phyloP scores from a whole-genome alignment of 768 basidiomycete species.

The Calocera viscosa region DNA sequence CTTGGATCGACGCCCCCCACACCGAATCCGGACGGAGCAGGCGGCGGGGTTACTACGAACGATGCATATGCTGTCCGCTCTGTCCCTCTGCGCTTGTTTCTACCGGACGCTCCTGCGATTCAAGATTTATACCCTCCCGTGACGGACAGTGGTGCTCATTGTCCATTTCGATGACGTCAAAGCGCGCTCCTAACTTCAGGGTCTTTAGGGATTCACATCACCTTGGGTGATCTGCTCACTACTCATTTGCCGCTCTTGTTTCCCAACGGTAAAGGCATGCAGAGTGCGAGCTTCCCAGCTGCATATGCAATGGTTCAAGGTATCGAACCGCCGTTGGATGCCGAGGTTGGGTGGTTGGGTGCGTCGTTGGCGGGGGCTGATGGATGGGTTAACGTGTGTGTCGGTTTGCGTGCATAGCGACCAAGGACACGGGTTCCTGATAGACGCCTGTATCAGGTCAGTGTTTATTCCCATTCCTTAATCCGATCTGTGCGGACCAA shows the following conservation, averaged over 20 bases:
- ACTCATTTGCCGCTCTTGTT: conserved; percentile 68
- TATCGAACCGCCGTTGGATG: conserved; percentile 63
- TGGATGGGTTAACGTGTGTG: conserved; percentile 86
- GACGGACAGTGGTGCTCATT: conserved; percentile 51
- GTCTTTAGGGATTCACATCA: conserved; percentile 51
- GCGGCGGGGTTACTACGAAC: conserved; percentile 54
- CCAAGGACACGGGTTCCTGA: neutral
- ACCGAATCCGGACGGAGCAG: conserved; percentile 40
- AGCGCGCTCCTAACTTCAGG: neutral
- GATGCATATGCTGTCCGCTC: conserved; percentile 78
- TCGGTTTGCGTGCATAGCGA: conserved; percentile 37
- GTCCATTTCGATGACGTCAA: no score
- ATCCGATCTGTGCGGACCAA: no score
- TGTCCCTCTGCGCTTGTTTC: conserved; percentile 77
- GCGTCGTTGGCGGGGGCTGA: conserved; percentile 85
- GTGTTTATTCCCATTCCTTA: no score
- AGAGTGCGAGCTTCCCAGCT: conserved; percentile 29
- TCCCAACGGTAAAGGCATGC: conserved; percentile 34
- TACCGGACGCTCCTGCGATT: conserved; percentile 79
- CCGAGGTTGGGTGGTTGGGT: conserved; percentile 91
- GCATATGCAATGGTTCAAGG: conserved; percentile 80
- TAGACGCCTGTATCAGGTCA: no score
- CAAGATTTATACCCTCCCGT: conserved; percentile 81
- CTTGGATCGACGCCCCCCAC: conserved; percentile 25
- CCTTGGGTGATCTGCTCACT: conserved; percentile 55